Evolutionary conservation across 306 rosid genomes (phyloP).

Genomic region (Boehmeria nivea): DNA sequence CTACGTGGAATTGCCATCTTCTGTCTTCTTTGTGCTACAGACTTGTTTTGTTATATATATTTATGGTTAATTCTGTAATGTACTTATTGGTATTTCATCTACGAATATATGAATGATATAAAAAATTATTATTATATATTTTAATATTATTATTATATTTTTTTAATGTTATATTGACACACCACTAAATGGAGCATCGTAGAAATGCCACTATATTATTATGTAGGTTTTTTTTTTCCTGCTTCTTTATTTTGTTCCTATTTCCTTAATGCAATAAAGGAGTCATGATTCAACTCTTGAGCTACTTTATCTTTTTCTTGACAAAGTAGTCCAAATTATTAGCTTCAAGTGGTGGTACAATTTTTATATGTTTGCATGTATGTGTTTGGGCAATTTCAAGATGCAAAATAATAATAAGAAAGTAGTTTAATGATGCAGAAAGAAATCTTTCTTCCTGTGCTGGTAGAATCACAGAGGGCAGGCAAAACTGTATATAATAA

Average conservation of each 20-base stretch:
- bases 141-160: too few relatives aligned
- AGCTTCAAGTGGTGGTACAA: background rate
- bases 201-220: too few relatives aligned
- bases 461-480: background rate
- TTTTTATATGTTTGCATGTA: background rate
- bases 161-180: too few relatives aligned
- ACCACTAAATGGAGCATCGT: too few relatives aligned
- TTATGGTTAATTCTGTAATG: background rate
- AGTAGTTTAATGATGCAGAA: conserved; percentile 11
- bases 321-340: conserved; percentile 5
- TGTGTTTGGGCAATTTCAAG: background rate
- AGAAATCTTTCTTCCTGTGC: conserved; percentile 9
- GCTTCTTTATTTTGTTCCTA: background rate
- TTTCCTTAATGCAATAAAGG: background rate
- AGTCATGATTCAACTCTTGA: conserved; percentile 10
- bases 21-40: background rate
- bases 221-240: too few relatives aligned
- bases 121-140: too few relatives aligned
- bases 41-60: background rate
- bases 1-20: conserved; percentile 2
- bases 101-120: too few relatives aligned
- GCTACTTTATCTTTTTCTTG: background rate
- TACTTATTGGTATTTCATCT: too few relatives aligned
- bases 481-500: background rate
- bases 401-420: background rate